Conservation (phyloP, 139 green algal species). For the Micromonas commoda region DNA sequence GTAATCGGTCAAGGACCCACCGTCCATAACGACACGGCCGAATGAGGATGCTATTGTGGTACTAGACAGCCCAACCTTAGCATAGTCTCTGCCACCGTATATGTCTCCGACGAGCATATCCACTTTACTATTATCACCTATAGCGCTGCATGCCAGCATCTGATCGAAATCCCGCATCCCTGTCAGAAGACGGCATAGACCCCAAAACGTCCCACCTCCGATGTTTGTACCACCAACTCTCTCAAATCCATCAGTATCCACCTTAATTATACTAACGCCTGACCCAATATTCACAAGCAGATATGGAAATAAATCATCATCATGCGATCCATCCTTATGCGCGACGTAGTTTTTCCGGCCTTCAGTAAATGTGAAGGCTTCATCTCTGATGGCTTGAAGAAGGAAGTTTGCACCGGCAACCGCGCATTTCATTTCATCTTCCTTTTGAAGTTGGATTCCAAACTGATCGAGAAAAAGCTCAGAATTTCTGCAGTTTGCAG, state of each 20-base stretch:
- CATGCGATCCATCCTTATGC: neutral
- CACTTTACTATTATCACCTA: conserved; percentile 80
- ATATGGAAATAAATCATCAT: conserved; percentile 74
- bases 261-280: conserved; percentile 91
- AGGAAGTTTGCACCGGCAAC: conserved; percentile 93
- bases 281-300: conserved; percentile 79
- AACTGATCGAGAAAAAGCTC: conserved; percentile 68
- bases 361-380: conserved; percentile 82
- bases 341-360: conserved; percentile 39
- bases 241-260: conserved; percentile 54
- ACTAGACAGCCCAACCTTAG: conserved; percentile 76
- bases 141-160: conserved; percentile 81
- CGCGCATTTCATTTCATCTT: conserved; percentile 89
- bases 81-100: conserved; percentile 91
- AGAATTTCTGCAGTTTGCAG: neutral
- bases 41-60: conserved; percentile 92
- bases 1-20: conserved; percentile 73
- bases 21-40: conserved; percentile 68
- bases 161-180: conserved; percentile 79
- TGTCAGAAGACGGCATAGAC: conserved; percentile 73
- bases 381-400: conserved; percentile 78
- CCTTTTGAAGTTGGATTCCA: conserved; percentile 82
- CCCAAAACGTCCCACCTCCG: conserved; percentile 98
- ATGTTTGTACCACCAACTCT: conserved; percentile 88
- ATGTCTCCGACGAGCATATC: conserved; percentile 99